Evolutionary conservation across 805 yeast genomes (phyloP), one percentile per base, ranked within the genome.

Genomic region (Metschnikowia matae): DNA sequence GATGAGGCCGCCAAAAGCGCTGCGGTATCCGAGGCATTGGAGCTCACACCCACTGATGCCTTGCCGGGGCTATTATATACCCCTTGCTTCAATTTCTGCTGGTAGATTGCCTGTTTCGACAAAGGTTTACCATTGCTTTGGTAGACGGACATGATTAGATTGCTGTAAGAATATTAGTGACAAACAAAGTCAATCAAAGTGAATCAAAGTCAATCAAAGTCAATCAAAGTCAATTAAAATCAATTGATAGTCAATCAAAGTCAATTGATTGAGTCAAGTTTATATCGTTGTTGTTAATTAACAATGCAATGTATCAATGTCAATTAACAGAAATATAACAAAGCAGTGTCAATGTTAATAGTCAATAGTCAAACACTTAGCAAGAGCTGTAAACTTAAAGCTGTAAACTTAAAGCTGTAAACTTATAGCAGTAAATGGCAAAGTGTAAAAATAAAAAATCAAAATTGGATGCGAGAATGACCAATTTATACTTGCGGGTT

Each of bases 21-120:
- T 44, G 95, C 92, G 5, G 86, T 80, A 62, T 84, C 89, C 14
- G 88, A 79, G 29, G 90, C 88, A 39, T 80, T 75, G 51, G 83
- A 76, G 53, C 80, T 76, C 31, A 85, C 86, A n/a, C 92, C 91
- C 5, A 82, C 68, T 10, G 75, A 68, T 3, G 73, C 73, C 46
- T 67, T 71, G 17, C 77, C 54, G 45, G 75, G 62, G 67, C 80
- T 43, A 80, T 86, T 56, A 68, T 73, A 85, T 35, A 81, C 73
- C 29, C 91, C 91, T 58, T 83, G 84, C 60, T 80, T 85, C 62
- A 84, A 68, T 58, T 83, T 84, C 49, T 89, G 91, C 58, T 80
- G 84, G 69, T 86, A 87, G 49, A 84, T 68, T 6, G 94, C 94
- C 63, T 84, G 88, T 57, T 80, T 82, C 39, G 89, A 82, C 50